Evolutionary conservation across 2,329 filamentous ascomycete species (phyloP).

Genomic region (Ascochyta clinopodiicola): DNA sequence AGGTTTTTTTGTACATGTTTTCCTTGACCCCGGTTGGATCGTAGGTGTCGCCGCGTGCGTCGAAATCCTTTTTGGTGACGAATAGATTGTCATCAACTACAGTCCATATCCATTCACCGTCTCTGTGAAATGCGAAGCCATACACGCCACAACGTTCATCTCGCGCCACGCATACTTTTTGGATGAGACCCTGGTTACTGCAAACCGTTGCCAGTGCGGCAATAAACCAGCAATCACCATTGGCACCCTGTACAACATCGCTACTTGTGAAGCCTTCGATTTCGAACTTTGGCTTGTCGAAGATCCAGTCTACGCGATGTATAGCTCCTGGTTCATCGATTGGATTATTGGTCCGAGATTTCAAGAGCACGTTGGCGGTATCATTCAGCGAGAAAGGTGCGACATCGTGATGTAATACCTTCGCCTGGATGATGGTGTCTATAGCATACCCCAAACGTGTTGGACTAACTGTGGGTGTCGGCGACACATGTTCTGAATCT

Average conservation of each 20-base stretch:
- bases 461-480: conserved; percentile 18
- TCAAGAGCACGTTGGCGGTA: conserved; percentile 67
- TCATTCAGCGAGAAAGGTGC: conserved; percentile 42
- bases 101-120: conserved; percentile 76
- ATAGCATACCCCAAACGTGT: conserved; percentile 30
- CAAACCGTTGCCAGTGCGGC: conserved; percentile 78
- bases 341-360: neutral
- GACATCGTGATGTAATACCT: conserved; percentile 27
- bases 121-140: conserved; percentile 80
- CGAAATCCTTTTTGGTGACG: conserved; percentile 77
- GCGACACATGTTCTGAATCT: conserved; percentile 58
- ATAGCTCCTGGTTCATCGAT: conserved; percentile 27
- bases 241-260: conserved; percentile 77
- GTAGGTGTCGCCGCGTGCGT: conserved; percentile 72
- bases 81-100: conserved; percentile 92
- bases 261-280: conserved; percentile 77
- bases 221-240: conserved; percentile 87
- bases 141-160: conserved; percentile 80
- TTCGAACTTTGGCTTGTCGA: conserved; percentile 76
- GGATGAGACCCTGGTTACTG: conserved; percentile 73
- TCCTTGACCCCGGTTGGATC: conserved; percentile 64
- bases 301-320: conserved; percentile 68
- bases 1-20: conserved; percentile 68
- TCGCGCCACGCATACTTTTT: conserved; percentile 74
- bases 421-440: conserved; percentile 30